Evolutionary conservation across 176 grass and related monocot genomes (phyloP).

Genomic region (Hyparrhenia diplandra): DNA sequence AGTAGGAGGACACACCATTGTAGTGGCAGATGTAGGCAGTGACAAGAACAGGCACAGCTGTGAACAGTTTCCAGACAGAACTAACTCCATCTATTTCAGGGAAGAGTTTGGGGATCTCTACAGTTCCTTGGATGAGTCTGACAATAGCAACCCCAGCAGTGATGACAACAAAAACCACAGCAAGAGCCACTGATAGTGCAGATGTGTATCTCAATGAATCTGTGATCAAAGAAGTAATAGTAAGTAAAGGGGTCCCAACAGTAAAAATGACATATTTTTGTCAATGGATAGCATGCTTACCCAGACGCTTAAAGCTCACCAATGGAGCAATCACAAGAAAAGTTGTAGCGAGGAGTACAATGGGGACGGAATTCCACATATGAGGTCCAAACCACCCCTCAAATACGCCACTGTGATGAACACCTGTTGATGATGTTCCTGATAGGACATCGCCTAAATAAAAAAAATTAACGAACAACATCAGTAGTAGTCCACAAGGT

Average conservation of each 20-base stretch:
- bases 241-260: neutral
- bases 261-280: neutral
- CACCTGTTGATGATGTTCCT: slow-evolving; percentile 76
- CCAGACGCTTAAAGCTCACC: slow-evolving; percentile 75
- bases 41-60: slow-evolving; percentile 71
- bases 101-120: slow-evolving; percentile 65
- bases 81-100: slow-evolving; percentile 53
- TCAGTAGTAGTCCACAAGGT: neutral
- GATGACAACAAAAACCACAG: slow-evolving; percentile 75
- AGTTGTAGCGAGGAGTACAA: slow-evolving; percentile 71
- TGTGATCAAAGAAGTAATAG: slow-evolving; percentile 25
- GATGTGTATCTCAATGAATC: slow-evolving; percentile 92
- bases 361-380: slow-evolving; percentile 60
- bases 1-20: slow-evolving; percentile 45
- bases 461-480: neutral
- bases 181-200: slow-evolving; percentile 78
- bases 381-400: slow-evolving; percentile 93
- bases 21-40: slow-evolving; percentile 86
- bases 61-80: slow-evolving; percentile 71
- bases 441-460: slow-evolving; percentile 61
- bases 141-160: slow-evolving; percentile 73
- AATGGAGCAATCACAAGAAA: slow-evolving; percentile 80
- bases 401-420: slow-evolving; percentile 70
- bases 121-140: slow-evolving; percentile 59
- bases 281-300: slow-evolving; percentile 38